These are phyloP conservation scores for Hyphodiscus sp. DNA, from an alignment of 2,329 filamentous ascomycete species.

Conservation along the genomic window DNA sequence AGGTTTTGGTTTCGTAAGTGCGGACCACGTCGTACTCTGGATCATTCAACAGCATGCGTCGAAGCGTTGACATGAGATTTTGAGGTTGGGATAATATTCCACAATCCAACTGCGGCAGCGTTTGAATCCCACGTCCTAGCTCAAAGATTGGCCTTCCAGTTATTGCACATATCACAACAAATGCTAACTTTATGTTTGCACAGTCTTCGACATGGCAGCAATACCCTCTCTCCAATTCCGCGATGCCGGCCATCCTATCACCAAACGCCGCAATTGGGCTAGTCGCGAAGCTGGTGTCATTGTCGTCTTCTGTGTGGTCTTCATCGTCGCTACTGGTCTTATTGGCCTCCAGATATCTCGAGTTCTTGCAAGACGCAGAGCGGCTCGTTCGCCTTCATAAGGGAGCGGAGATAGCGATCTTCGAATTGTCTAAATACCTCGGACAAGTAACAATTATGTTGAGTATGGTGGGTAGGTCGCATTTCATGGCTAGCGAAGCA, in stretches of 20 bases:
- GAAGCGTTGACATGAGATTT: neutral
- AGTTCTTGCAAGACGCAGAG: constrained; percentile 30
- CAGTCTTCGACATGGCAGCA: constrained; percentile 16
- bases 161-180: neutral
- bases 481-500: neutral
- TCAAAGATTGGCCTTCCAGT: neutral
- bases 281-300: constrained; percentile 51
- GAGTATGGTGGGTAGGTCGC: neutral
- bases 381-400: constrained; percentile 3
- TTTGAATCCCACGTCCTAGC: neutral
- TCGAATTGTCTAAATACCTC: neutral
- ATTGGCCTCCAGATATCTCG: constrained; percentile 43
- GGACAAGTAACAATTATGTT: neutral
- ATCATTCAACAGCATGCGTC: neutral
- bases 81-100: neutral
- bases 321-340: constrained; percentile 46
- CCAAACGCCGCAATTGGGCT: constrained; percentile 52
- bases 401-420: neutral
- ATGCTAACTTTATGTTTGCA: neutral
- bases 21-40: too few species aligned
- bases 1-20: too few species aligned
- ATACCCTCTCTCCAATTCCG: constrained; percentile 7
- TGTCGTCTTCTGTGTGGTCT: constrained; percentile 55
- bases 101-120: neutral
- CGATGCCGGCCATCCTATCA: constrained; percentile 33